Percentiles rank a stretch among this genome's conserved stretches.
Conservation (phyloP, 192 early-diverging fungal species). For the Coemansia sp. region DNA sequence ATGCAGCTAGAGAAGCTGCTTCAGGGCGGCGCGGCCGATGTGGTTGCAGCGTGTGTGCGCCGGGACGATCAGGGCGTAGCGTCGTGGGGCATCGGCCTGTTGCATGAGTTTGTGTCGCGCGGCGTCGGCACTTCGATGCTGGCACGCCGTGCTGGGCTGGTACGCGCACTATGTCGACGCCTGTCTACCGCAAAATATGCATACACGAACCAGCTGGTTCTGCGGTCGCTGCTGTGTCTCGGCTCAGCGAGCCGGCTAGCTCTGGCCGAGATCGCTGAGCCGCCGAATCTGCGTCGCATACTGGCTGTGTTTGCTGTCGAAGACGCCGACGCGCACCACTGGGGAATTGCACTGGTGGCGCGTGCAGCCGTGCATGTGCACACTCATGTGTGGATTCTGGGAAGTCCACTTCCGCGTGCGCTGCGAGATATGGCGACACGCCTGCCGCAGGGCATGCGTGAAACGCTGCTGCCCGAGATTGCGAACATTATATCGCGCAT, state of each 20-base stretch:
- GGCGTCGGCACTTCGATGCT: slow-evolving; percentile 29
- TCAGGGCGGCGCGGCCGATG: slow-evolving; percentile 27
- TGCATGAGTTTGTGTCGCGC: slow-evolving; percentile 53
- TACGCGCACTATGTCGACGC: slow-evolving; percentile 39
- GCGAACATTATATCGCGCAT: slow-evolving; percentile 35
- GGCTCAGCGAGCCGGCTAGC: slow-evolving; percentile 12
- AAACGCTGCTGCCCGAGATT: slow-evolving; percentile 37
- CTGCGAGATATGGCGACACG: slow-evolving; percentile 14
- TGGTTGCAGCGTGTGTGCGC: slow-evolving; percentile 32
- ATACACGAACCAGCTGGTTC: slow-evolving; percentile 50
- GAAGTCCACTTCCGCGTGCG: slow-evolving; percentile 28
- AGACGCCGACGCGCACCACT: slow-evolving; percentile 40
- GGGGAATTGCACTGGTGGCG: slow-evolving; percentile 35
- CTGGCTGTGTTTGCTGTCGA: slow-evolving; percentile 27
- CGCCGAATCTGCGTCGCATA: slow-evolving; percentile 38
- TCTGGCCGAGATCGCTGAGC: slow-evolving; percentile 22
- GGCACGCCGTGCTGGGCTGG: slow-evolving; percentile 26
- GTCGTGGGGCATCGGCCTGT: slow-evolving; percentile 52
- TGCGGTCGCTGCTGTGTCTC: slow-evolving; percentile 50
- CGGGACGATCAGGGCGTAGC: slow-evolving; percentile 43
- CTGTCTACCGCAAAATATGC: slow-evolving; percentile 40
- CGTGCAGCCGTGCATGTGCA: slow-evolving; percentile 17
- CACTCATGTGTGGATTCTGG: slow-evolving; percentile 43
- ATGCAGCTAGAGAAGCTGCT: slow-evolving; percentile 33
- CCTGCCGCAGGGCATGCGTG: slow-evolving; percentile 7